A percentile compares a stretch with the other conserved stretches of the same genome.
Evolutionary conservation across 192 early-diverging fungal species (phyloP).

Genomic region (Entomortierella chlamydospora): DNA sequence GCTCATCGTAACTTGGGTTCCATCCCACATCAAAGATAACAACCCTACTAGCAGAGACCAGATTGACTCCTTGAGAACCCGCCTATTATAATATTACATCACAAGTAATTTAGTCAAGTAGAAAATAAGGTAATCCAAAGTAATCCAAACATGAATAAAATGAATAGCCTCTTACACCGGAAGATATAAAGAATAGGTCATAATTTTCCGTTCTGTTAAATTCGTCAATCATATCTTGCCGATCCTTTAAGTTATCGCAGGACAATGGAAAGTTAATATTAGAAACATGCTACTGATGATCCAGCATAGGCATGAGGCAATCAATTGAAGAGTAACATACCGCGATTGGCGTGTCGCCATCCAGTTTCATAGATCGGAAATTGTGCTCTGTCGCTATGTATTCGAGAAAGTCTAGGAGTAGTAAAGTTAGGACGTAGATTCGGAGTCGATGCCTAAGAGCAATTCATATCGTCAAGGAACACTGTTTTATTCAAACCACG

Average conservation of each 20-base stretch:
- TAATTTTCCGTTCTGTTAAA: slow-evolving; percentile 63
- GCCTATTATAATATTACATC: slow-evolving; percentile 19
- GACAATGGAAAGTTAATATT: neutral
- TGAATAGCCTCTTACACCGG: slow-evolving; percentile 46
- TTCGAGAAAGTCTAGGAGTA: slow-evolving; percentile 36
- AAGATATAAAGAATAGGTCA: slow-evolving; percentile 71
- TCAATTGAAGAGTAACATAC: slow-evolving; percentile 13
- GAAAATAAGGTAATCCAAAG: neutral
- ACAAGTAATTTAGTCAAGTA: neutral
- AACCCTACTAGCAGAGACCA: slow-evolving; percentile 78
- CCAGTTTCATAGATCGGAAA: slow-evolving; percentile 59
- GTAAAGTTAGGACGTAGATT: neutral
- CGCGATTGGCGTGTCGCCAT: slow-evolving; percentile 60
- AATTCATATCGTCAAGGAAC: too few species aligned
- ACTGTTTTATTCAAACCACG: too few species aligned
- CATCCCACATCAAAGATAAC: slow-evolving; percentile 81
- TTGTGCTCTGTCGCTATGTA: neutral
- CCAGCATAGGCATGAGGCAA: neutral
- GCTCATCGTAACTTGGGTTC: slow-evolving; percentile 84
- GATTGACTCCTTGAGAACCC: slow-evolving; percentile 68
- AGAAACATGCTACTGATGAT: neutral
- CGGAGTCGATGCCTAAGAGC: too few species aligned
- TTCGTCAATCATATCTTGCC: slow-evolving; percentile 70
- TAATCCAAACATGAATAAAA: neutral
- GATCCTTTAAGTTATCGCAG: slow-evolving; percentile 23